Conservation (phyloP, 139 green algal genomes). For the Trebouxia sp. region DNA sequence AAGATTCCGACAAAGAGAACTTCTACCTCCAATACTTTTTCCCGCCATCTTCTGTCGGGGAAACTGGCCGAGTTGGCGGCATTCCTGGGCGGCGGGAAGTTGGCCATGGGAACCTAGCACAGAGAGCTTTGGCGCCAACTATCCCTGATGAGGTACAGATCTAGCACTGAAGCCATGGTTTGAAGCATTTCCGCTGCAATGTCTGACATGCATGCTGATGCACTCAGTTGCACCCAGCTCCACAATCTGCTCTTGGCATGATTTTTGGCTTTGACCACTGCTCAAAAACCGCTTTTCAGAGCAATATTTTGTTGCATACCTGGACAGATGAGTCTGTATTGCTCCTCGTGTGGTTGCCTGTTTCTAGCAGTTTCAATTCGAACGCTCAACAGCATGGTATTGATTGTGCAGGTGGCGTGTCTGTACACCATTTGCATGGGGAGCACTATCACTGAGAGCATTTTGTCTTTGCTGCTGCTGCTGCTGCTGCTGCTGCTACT, state of each 20-base stretch:
- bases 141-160: slow-evolving; percentile 58
- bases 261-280: not conserved
- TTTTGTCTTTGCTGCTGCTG: too few species aligned
- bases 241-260: not conserved
- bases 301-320: not conserved
- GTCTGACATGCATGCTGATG: not conserved
- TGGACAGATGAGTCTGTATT: not conserved
- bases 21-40: slow-evolving; percentile 99
- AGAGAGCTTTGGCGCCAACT: slow-evolving; percentile 80
- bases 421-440: slow-evolving; percentile 90
- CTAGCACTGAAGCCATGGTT: not conserved
- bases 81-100: slow-evolving; percentile 76
- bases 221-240: not conserved
- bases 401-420: slow-evolving; percentile 63
- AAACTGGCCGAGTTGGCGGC: slow-evolving; percentile 76
- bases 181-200: not conserved
- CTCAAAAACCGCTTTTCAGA: not conserved
- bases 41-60: slow-evolving; percentile 91
- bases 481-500: too few species aligned
- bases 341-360: not conserved
- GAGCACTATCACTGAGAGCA: slow-evolving; percentile 95
- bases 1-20: slow-evolving; percentile 51
- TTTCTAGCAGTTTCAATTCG: not conserved
- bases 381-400: not conserved
- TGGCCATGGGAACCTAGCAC: slow-evolving; percentile 88